Evolutionary conservation across 192 early-diverging fungal genomes (phyloP), one percentile per base, ranked within the genome.

Genomic region (Umbelopsis ramanniana): DNA sequence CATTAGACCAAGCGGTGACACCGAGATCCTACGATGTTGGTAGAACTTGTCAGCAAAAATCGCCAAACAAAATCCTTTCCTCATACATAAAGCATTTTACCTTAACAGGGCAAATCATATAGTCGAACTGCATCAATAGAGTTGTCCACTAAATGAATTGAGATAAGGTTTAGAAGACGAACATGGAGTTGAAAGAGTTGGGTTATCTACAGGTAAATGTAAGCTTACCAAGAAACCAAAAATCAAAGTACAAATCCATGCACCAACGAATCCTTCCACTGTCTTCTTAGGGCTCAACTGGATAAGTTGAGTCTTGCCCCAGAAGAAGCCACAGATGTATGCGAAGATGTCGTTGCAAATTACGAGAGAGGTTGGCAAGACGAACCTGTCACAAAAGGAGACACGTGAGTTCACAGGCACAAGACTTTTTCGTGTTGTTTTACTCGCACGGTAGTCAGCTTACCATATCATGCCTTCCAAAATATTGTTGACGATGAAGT

Each of bases 261-360:
- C 97, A 70, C 97, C 97, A 67, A 97, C 86, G 68, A 97, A 99
- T 5, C 97, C 97, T 78, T 99, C 97, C 80, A 94, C 94, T 15
- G 97, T 99, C 85, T 99, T 99, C 81, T 99, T 99, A 46, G 97
- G 97, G 76, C 92, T 94, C n/a, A 99, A 82, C 75, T 91, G 88
- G 73, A 97, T 97, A 43, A 99, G 85, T 37, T 91, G 93, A 12
- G 94, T 95, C 48, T 87, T 87, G 15, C 97, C 97, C 80, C 88
- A 97, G 81, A 99, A 97, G 83, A 97, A 97, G 37, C 97, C 97
- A 82, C 90, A 95, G 29, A 97, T 84, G 75, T 99, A 99, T 7
- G 97, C 97, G 70, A 92, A 92, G 55, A 97, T 94, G 76, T 99
- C 97, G 83, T 99, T 99, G 74, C 91, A 89, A 72, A 97, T 93